Percentiles rank a stretch among this genome's conserved stretches.
Evolutionary conservation across 2,329 filamentous ascomycete species (phyloP).

Genomic region (Metarhizium rileyi): DNA sequence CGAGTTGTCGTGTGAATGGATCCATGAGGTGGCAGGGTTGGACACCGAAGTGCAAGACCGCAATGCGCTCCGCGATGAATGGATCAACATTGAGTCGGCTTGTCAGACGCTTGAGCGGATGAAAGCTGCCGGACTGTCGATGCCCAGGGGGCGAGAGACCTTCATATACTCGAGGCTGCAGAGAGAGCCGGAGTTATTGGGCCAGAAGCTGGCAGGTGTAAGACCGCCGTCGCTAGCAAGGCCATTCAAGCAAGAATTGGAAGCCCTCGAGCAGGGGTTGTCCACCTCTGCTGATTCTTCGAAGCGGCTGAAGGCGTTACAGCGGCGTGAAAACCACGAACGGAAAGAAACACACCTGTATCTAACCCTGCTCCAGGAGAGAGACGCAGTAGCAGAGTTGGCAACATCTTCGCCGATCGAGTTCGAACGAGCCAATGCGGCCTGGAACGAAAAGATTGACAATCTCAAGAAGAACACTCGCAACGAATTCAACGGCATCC

Average conservation of each 20-base stretch:
- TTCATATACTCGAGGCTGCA: slow-evolving; percentile 15
- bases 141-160: slow-evolving; percentile 36
- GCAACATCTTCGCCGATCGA: slow-evolving; percentile 11
- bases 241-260: slow-evolving; percentile 31
- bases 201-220: slow-evolving; percentile 20
- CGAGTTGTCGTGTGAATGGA: slow-evolving; percentile 49
- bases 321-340: slow-evolving; percentile 17
- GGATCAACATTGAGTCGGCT: slow-evolving; percentile 38
- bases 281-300: slow-evolving; percentile 6
- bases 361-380: slow-evolving; percentile 23
- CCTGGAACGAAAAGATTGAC: slow-evolving; percentile 26
- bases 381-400: slow-evolving; percentile 18
- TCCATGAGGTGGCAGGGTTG: slow-evolving; percentile 46
- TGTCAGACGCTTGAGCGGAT: slow-evolving; percentile 34
- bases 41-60: slow-evolving; percentile 22
- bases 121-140: slow-evolving; percentile 28
- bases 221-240: slow-evolving; percentile 24
- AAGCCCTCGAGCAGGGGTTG: slow-evolving; percentile 25
- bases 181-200: slow-evolving; percentile 14
- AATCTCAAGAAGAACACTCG: slow-evolving; percentile 21
- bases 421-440: slow-evolving; percentile 19
- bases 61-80: slow-evolving; percentile 31
- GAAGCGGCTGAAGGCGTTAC: slow-evolving; percentile 18
- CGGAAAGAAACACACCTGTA: slow-evolving; percentile 13
- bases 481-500: slow-evolving; percentile 28